Conservation (phyloP, 805 yeast genomes). For the Kurtzmaniella cleridarum region DNA sequence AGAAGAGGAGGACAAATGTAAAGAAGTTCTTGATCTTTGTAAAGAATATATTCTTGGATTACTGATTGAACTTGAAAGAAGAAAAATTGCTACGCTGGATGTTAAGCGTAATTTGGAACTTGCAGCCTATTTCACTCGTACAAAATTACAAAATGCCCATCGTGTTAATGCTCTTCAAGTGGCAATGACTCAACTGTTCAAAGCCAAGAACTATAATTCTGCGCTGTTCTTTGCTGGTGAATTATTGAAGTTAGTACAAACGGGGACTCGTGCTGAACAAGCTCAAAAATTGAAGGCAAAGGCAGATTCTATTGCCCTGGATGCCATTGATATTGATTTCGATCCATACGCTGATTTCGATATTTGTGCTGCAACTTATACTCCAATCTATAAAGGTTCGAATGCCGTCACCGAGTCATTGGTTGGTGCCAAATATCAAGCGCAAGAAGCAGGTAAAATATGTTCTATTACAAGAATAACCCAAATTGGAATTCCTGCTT, state of each 20-base stretch:
- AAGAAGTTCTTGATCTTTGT: conserved; percentile 65
- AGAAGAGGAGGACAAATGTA: conserved; percentile 73
- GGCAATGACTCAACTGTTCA: conserved; percentile 91
- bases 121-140: conserved; percentile 92
- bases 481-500: conserved; percentile 82
- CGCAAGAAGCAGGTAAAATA: conserved; percentile 68
- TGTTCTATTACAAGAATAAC: conserved; percentile 76
- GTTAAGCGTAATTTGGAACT: conserved; percentile 85
- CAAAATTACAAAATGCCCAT: conserved; percentile 77
- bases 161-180: conserved; percentile 85
- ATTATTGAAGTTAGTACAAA: conserved; percentile 60
- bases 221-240: conserved; percentile 89
- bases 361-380: conserved; percentile 78
- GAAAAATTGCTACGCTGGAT: conserved; percentile 65
- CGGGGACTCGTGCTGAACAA: conserved; percentile 83
- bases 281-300: conserved; percentile 77
- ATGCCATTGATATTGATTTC: conserved; percentile 85
- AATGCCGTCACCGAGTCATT: conserved; percentile 71
- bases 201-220: conserved; percentile 77
- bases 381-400: conserved; percentile 82
- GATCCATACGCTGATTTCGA: conserved; percentile 90
- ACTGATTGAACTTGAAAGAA: conserved; percentile 85
- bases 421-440: conserved; percentile 84
- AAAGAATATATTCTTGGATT: conserved; percentile 90
- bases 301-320: conserved; percentile 76